Percentiles rank a stretch among this genome's conserved stretches.
Evolutionary conservation across 805 yeast genomes (phyloP).

Genomic region (Hanseniaspora occidentalis): DNA sequence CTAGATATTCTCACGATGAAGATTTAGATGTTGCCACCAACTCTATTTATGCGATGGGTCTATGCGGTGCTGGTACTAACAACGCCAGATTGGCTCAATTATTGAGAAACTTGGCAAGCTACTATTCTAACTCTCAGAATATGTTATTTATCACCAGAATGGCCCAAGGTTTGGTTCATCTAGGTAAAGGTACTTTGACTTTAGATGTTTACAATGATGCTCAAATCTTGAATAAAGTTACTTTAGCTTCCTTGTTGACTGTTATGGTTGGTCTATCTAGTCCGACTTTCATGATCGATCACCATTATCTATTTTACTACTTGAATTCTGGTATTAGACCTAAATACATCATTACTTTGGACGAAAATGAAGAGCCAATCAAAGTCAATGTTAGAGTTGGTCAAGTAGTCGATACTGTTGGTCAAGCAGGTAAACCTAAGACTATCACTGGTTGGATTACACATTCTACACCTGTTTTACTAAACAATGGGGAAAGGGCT

Average conservation of each 20-base stretch:
- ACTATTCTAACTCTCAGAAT: slow-evolving; percentile 83
- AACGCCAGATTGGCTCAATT: slow-evolving; percentile 96
- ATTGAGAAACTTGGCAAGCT: slow-evolving; percentile 86
- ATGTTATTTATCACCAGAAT: slow-evolving; percentile 85
- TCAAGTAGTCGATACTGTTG: slow-evolving; percentile 96
- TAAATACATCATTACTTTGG: slow-evolving; percentile 83
- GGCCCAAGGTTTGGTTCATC: slow-evolving; percentile 87
- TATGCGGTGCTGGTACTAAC: slow-evolving; percentile 97
- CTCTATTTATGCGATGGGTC: slow-evolving; percentile 93
- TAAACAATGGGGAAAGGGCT: slow-evolving; percentile 92
- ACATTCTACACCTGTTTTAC: slow-evolving; percentile 90
- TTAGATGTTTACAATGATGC: slow-evolving; percentile 86
- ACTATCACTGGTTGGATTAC: slow-evolving; percentile 99
- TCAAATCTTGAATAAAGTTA: slow-evolving; percentile 72
- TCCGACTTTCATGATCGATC: slow-evolving; percentile 71
- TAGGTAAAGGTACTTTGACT: slow-evolving; percentile 93
- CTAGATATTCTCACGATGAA: slow-evolving; percentile 92
- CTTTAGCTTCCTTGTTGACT: slow-evolving; percentile 81
- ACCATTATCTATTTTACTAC: slow-evolving; percentile 77
- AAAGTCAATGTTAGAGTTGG: slow-evolving; percentile 97
- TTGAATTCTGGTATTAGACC: slow-evolving; percentile 85
- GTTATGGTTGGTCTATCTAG: slow-evolving; percentile 74
- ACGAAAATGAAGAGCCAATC: slow-evolving; percentile 71
- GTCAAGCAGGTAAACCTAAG: slow-evolving; percentile 98
- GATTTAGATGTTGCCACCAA: slow-evolving; percentile 90